phyloP scores from a whole-genome alignment of 1,139 yeast genomes.

The Suhomyces bolitotheri region DNA sequence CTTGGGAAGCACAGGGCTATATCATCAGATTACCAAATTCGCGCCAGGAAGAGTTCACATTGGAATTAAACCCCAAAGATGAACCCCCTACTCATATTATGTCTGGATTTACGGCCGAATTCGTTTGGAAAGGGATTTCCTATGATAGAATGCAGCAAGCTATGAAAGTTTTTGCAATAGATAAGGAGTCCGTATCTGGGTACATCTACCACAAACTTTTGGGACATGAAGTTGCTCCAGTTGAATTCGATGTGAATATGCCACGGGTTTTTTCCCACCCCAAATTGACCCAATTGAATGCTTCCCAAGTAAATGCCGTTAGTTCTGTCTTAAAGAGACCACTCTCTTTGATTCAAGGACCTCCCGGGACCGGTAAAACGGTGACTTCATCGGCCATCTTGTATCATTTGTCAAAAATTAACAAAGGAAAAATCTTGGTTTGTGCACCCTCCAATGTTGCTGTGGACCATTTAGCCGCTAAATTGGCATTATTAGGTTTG shows the following conservation, averaged over 20 bases:
- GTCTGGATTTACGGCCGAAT: slow-evolving; percentile 78
- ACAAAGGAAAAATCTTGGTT: slow-evolving; percentile 64
- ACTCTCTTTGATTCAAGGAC: slow-evolving; percentile 87
- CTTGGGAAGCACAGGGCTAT: slow-evolving; percentile 75
- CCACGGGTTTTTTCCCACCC: slow-evolving; percentile 68
- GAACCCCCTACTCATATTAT: slow-evolving; percentile 56
- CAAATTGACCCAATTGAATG: slow-evolving; percentile 67
- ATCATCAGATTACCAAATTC: slow-evolving; percentile 73
- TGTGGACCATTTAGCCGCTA: slow-evolving; percentile 84
- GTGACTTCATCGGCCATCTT: slow-evolving; percentile 90
- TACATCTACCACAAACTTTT: slow-evolving; percentile 76
- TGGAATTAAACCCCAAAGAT: slow-evolving; percentile 56
- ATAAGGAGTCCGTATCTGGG: slow-evolving; percentile 71
- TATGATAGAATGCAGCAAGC: slow-evolving; percentile 86
- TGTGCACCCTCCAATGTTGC: slow-evolving; percentile 98
- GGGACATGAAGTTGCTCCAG: slow-evolving; percentile 75
- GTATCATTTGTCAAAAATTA: slow-evolving; percentile 66
- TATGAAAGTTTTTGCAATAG: slow-evolving; percentile 67
- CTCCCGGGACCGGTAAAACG: slow-evolving; percentile 98
- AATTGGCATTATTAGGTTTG: slow-evolving; percentile 65
- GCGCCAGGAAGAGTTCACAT: slow-evolving; percentile 66
- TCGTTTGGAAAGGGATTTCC: slow-evolving; percentile 86
- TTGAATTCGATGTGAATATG: slow-evolving; percentile 58
- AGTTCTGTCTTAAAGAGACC: slow-evolving; percentile 71
- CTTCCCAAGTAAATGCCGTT: slow-evolving; percentile 80